Evolutionary conservation across 176 grass and related monocot species (phyloP).

Genomic region (Thinopyrum elongatum): DNA sequence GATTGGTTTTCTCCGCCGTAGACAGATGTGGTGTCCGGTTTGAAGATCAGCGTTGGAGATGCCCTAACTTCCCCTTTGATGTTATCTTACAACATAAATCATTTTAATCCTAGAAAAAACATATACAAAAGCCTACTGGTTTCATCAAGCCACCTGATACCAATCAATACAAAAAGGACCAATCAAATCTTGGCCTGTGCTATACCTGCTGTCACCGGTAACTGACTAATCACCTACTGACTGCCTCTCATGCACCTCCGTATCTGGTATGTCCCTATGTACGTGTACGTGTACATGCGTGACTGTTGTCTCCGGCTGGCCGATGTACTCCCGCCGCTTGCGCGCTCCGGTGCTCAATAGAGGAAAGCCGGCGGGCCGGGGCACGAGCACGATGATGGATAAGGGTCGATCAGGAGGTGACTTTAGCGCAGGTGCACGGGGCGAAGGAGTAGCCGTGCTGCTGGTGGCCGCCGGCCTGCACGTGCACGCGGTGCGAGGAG

Average conservation of each 20-base stretch:
- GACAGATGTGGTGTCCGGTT: too few species aligned
- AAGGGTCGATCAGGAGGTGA: too few species aligned
- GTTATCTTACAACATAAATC: background rate
- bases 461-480: constrained; percentile 31
- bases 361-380: background rate
- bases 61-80: too few species aligned
- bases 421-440: constrained; percentile 42
- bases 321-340: background rate
- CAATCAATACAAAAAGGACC: background rate
- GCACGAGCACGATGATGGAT: background rate
- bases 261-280: background rate
- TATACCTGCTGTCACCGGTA: background rate
- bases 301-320: background rate
- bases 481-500: constrained; percentile 35
- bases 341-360: too few species aligned
- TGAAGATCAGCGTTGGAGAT: too few species aligned
- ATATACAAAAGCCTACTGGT: background rate
- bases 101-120: background rate
- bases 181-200: background rate
- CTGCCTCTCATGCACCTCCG: background rate
- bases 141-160: background rate
- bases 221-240: constrained; percentile 2
- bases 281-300: background rate
- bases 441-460: constrained; percentile 28
- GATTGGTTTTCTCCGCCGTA: too few species aligned